phyloP scores from a whole-genome alignment of 2,329 filamentous ascomycete species.

The Nakataea oryzae region DNA sequence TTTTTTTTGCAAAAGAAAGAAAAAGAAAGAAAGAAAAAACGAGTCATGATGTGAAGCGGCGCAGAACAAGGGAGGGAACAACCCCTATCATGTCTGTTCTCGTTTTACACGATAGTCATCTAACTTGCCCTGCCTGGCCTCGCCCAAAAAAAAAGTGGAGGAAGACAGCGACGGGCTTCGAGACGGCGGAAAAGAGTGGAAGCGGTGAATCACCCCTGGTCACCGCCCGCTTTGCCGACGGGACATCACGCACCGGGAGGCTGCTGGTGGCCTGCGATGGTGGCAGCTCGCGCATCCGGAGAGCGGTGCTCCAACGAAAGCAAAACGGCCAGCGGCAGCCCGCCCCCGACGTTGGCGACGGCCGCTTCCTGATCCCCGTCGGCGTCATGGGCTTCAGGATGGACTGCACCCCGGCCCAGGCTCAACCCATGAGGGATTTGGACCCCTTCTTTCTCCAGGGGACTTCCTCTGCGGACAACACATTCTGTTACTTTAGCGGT shows the following conservation, averaged over 20 bases:
- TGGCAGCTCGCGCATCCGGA: conserved; percentile 21
- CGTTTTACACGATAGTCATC: too few species aligned
- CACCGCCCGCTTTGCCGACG: conserved; percentile 19
- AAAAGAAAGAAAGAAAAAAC: too few species aligned
- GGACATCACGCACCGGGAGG: conserved; percentile 18
- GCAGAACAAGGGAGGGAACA: too few species aligned
- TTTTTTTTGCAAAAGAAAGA: background rate
- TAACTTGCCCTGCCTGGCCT: too few species aligned
- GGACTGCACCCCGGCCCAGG: conserved; percentile 24
- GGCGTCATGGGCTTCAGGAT: conserved; percentile 25
- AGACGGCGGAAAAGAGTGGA: conserved; percentile 10
- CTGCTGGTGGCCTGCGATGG: conserved; percentile 29
- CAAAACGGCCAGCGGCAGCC: too few species aligned
- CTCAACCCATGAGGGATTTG: conserved; percentile 28
- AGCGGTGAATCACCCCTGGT: conserved; percentile 9
- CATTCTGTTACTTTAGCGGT: conserved; percentile 43
- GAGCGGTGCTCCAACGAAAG: conserved; percentile 13
- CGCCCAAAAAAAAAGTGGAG: conserved; percentile 21
- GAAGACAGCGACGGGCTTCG: conserved; percentile 22
- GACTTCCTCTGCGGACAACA: conserved; percentile 35
- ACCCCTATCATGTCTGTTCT: too few species aligned
- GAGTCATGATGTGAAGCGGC: too few species aligned
- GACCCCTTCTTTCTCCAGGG: conserved; percentile 46
- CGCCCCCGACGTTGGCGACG: conserved; percentile 18
- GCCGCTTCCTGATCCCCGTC: conserved; percentile 18